phyloP scores from a whole-genome alignment of 176 grass and related monocot genomes.

The Cymbopogon citratus region DNA sequence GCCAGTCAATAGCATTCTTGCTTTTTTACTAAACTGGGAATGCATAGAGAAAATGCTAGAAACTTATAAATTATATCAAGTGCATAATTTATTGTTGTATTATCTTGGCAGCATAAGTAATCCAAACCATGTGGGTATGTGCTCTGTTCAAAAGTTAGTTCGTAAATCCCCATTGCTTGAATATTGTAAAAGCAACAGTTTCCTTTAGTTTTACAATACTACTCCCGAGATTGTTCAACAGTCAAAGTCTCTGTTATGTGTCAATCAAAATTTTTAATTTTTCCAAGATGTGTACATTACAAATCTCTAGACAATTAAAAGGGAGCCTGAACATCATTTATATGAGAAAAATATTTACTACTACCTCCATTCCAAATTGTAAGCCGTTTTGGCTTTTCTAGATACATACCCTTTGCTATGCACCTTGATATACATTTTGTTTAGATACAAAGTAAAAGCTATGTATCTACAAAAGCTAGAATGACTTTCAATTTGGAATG shows the following conservation, averaged over 20 bases:
- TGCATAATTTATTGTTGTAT: neutral
- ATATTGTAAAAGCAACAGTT: neutral
- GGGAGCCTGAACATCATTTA: neutral
- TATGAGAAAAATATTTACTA: neutral
- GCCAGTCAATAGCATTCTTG: neutral
- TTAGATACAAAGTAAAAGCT: neutral
- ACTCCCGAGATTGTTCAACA: neutral
- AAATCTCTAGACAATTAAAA: neutral
- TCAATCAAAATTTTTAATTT: neutral
- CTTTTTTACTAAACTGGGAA: neutral
- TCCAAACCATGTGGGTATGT: neutral
- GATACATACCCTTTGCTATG: neutral
- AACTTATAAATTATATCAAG: neutral
- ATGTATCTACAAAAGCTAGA: neutral
- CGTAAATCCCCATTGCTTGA: neutral
- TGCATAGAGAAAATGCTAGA: neutral
- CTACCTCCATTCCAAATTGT: neutral
- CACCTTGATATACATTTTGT: neutral
- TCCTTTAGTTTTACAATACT: neutral
- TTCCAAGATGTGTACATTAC: neutral
- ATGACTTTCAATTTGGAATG: neutral
- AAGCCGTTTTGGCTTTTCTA: neutral
- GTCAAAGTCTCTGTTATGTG: constrained; percentile 9
- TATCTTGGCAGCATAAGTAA: constrained; percentile 11
- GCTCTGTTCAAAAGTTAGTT: neutral